Percentiles rank a stretch among this genome's conserved stretches.
These are phyloP conservation scores for Trametes cinnabarina DNA, from an alignment of 768 basidiomycete species.

Conservation along the genomic window DNA sequence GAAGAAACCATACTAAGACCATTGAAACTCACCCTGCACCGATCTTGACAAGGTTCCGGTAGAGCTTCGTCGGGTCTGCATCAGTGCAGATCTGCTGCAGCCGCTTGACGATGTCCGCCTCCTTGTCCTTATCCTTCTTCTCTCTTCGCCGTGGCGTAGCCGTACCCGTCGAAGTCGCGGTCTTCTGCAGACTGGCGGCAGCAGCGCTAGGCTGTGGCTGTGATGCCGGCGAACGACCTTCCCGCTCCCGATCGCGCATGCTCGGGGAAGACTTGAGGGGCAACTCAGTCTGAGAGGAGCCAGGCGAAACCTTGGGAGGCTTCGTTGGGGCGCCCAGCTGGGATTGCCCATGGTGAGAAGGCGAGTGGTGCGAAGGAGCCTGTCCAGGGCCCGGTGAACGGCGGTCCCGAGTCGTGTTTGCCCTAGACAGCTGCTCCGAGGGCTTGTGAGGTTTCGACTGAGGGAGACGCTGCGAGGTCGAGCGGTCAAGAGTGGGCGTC, in stretches of 20 bases:
- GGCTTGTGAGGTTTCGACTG: constrained; percentile 42
- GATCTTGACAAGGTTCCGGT: constrained; percentile 92
- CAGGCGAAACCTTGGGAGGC: constrained; percentile 29
- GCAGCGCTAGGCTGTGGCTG: constrained; percentile 62
- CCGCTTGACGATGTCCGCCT: constrained; percentile 88
- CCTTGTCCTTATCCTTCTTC: constrained; percentile 79
- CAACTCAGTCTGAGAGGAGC: constrained; percentile 58
- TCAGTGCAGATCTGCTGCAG: constrained; percentile 95
- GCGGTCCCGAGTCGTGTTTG: constrained; percentile 68
- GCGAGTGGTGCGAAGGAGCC: constrained; percentile 20
- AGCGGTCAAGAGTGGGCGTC: constrained; percentile 77
- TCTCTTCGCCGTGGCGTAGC: constrained; percentile 84
- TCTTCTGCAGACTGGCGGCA: constrained; percentile 61
- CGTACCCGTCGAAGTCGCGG: constrained; percentile 51
- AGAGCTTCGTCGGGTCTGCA: constrained; percentile 92
- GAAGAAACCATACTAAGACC: constrained; percentile 1
- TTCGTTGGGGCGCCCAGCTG: constrained; percentile 18
- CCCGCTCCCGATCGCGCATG: constrained; percentile 25
- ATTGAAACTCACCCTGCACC: constrained; percentile 85
- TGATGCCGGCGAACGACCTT: constrained; percentile 23
- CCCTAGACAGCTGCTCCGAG: constrained; percentile 46
- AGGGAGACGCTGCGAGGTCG: constrained; percentile 80
- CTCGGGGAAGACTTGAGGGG: constrained; percentile 22
- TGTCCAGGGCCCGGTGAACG: constrained; percentile 39
- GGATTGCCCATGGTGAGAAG: constrained; percentile 15